These are phyloP conservation scores for Yamadazyma siamensis DNA, from an alignment of 1,139 yeast species.

Conservation along the genomic window DNA sequence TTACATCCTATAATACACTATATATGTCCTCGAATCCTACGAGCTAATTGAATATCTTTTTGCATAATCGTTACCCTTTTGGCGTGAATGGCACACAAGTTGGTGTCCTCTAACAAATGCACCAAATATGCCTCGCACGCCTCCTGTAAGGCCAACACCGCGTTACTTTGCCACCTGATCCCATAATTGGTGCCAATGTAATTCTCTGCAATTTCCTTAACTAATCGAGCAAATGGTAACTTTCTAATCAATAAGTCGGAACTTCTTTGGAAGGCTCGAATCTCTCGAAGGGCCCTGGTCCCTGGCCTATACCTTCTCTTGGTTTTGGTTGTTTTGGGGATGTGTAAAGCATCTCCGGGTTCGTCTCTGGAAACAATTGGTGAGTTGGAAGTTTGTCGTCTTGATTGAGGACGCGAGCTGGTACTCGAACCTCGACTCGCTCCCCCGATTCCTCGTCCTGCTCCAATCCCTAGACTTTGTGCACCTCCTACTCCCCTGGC, in stretches of 20 bases:
- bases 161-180: constrained; percentile 86
- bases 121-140: constrained; percentile 90
- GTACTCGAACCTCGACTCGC: constrained; percentile 1
- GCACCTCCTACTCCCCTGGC: constrained; percentile 1
- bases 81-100: constrained; percentile 87
- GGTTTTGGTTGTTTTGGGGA: constrained; percentile 16
- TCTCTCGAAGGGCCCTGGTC: constrained; percentile 71
- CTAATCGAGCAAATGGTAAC: constrained; percentile 87
- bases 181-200: constrained; percentile 58
- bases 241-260: constrained; percentile 77
- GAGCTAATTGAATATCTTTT: constrained; percentile 86
- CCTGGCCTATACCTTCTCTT: constrained; percentile 69
- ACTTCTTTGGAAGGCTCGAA: constrained; percentile 70
- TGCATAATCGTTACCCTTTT: constrained; percentile 93
- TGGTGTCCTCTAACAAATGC: constrained; percentile 85
- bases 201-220: constrained; percentile 76
- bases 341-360: constrained; percentile 47
- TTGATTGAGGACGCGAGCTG: constrained; percentile 3
- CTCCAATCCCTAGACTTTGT: constrained; percentile 2
- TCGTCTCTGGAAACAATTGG: constrained; percentile 32
- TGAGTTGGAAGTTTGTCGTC: constrained; percentile 2
- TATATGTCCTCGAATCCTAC: constrained; percentile 73
- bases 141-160: constrained; percentile 85
- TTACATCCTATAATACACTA: constrained; percentile 5
- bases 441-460: constrained; percentile 1